Base-by-base conservation (phyloP, 805 yeast species). In the Starmerella stigmatis region DNA sequence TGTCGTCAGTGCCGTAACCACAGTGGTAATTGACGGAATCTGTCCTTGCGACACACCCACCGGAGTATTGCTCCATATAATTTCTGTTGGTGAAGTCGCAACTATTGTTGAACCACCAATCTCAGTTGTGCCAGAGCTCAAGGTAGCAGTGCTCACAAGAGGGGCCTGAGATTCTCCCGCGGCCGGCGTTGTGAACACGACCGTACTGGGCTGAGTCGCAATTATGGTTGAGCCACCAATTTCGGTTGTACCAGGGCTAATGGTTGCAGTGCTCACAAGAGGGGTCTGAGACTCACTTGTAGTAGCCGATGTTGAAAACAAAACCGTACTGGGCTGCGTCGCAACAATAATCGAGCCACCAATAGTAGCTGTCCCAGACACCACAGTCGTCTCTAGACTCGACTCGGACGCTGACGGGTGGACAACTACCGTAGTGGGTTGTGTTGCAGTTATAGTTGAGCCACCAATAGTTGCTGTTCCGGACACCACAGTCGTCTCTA, bases 1-100 rank as follows among this genome's bases (percentile, higher is more conserved):
- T 55, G 54, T 51, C 15, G 49, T 47, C 25, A 45, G 41, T 3
- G 45, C 36, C 5, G 48, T 22, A 16, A 49, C 52, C 2, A 47
- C 50, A 2, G 40, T 44, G 16, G 52, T 38, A 23, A 27, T 8
- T 10, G 41, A 7, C 41, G 13, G 13, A n/a, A n/a, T n/a, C n/a
- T n/a, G n/a, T n/a, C n/a, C n/a, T n/a, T n/a, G n/a, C n/a, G n/a
- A n/a, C n/a, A n/a, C n/a, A n/a, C n/a, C n/a, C n/a, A n/a, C n/a
- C 12, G 13, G 8, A 11, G 28, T 12, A 27, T 20, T 12, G n/a
- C 25, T 15, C 21, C 5, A 13, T 8, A 19, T 23, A 17, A 32
- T 15, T 6, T 5, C 17, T 34, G 38, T 34, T 5, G 26, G 17
- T 13, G 38, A 11, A 13, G 38, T 21, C 7, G 38, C 35, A 13